These are phyloP conservation scores for Penicillium sp. DNA, from an alignment of 2,329 filamentous ascomycete genomes.

Conservation along the genomic window DNA sequence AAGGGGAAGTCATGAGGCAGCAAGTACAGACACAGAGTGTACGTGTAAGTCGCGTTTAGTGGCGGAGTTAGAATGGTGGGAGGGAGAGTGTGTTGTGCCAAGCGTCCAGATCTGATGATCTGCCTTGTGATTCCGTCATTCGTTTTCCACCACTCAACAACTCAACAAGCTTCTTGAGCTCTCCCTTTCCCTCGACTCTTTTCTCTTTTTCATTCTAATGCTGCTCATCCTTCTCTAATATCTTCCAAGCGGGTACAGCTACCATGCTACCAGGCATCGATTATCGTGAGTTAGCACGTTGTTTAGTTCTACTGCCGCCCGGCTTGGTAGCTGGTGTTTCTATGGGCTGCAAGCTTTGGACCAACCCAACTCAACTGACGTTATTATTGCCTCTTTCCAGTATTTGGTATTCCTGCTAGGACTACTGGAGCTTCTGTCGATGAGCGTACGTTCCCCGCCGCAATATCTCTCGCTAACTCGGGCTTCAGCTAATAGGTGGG, in stretches of 20 bases:
- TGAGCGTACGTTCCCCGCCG: constrained; percentile 55
- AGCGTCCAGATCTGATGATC: constrained; percentile 11
- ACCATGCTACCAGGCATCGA: constrained; percentile 70
- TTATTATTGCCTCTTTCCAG: constrained; percentile 43
- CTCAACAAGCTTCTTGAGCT: constrained; percentile 4
- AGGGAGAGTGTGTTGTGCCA: constrained; percentile 10
- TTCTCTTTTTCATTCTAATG: constrained; percentile 16
- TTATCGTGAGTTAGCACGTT: constrained; percentile 50
- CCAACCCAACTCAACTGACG: constrained; percentile 17
- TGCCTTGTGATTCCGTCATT: constrained; percentile 22
- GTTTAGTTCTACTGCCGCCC: background rate
- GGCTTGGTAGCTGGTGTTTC: background rate
- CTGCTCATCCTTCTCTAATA: constrained; percentile 1
- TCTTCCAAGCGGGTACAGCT: constrained; percentile 19
- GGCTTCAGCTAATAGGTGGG: constrained; percentile 6
- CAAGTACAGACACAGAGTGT: background rate
- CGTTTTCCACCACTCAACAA: background rate
- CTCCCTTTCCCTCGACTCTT: constrained; percentile 2
- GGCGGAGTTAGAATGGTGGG: constrained; percentile 2
- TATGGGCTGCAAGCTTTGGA: constrained; percentile 15
- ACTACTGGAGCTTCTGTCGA: constrained; percentile 67
- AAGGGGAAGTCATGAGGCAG: constrained; percentile 1
- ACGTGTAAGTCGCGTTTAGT: constrained; percentile 5
- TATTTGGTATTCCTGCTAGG: constrained; percentile 64
- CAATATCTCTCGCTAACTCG: background rate